Base-by-base conservation (phyloP, 768 basidiomycete genomes). In the Macrolepiota fuliginosa region DNA sequence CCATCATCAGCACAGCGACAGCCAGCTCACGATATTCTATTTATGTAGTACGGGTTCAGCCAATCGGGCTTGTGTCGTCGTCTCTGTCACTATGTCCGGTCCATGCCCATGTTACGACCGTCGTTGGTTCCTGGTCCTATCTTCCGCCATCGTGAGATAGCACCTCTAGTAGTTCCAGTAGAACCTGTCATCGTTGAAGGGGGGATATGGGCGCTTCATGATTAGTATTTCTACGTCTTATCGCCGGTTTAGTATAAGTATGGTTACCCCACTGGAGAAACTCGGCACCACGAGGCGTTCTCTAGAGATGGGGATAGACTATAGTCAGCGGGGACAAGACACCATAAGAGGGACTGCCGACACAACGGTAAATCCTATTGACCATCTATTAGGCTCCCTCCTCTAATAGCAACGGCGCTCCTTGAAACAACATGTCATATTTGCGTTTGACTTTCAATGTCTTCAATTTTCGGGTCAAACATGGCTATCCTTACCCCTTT, bases 61-160 rank as follows among this genome's bases (percentile, higher is more conserved):
- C 51, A 53, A 46, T 46, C 51, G 42, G 58, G 12, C 50, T 45
- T 55, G n/a, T 36, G 24, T 37, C 27, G 1, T 27, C 15, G 32
- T 50, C 47, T 54, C 53, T 37, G 32, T 49, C 22, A 15, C 17
- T 40, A 29, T 12, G 45, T 45, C 54, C 15, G 24, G 52, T 9
- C 17, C 45, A 47, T 24, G 15, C 25, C 25, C 45, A 35, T 47
- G 35, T 45, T 22, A 52, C 36, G 24, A 22, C 35, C 15, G 37
- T 58, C 15, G 46, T 58, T 58, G 40, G 60, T 61, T 61, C 60
- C 54, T 55, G 45, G 52, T 15, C n/a, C 54, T 25, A 22, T 32
- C n/a, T 42, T 35, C 27, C 51, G 12, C 59, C 25, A 29, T 22
- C 19, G 27, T 27, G 12, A 24, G 25, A 40, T 52, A n/a, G n/a